Conservation (phyloP, 331 rosid genomes). For the Quercus lobata region DNA sequence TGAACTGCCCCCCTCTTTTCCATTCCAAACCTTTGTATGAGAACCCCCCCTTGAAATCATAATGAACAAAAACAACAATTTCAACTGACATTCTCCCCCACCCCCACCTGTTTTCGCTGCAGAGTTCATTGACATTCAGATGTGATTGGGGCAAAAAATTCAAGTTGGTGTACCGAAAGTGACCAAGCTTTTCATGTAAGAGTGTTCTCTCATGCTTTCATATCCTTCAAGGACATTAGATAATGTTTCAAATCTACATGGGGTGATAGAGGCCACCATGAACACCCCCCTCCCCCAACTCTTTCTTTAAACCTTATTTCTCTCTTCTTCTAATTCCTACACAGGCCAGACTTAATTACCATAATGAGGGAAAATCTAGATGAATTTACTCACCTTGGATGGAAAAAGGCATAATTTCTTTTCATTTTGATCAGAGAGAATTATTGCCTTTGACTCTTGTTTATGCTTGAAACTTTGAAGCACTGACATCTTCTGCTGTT, state of each 20-base stretch:
- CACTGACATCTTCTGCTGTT: slow-evolving; percentile 82
- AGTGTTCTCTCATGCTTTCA: neutral
- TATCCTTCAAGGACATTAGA: neutral
- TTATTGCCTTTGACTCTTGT: slow-evolving; percentile 51
- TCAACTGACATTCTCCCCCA: neutral
- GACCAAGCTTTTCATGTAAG: neutral
- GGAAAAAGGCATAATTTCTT: slow-evolving; percentile 25
- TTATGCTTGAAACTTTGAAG: slow-evolving; percentile 79
- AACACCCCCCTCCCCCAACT: no score
- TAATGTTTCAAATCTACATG: neutral
- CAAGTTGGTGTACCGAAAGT: neutral
- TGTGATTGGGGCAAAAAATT: neutral
- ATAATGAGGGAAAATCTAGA: neutral
- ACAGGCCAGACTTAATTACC: neutral
- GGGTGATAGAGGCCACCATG: neutral
- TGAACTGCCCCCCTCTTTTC: neutral
- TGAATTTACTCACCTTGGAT: slow-evolving; percentile 39
- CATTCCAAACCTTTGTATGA: neutral
- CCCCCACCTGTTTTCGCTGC: no score
- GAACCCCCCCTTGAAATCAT: neutral
- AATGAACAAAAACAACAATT: neutral
- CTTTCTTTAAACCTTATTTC: neutral
- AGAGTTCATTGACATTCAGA: no score
- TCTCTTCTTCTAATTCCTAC: neutral
- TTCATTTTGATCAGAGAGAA: slow-evolving; percentile 57